Conservation (phyloP, 75 land plant genomes). For the Chamaecyparis obtusa region DNA sequence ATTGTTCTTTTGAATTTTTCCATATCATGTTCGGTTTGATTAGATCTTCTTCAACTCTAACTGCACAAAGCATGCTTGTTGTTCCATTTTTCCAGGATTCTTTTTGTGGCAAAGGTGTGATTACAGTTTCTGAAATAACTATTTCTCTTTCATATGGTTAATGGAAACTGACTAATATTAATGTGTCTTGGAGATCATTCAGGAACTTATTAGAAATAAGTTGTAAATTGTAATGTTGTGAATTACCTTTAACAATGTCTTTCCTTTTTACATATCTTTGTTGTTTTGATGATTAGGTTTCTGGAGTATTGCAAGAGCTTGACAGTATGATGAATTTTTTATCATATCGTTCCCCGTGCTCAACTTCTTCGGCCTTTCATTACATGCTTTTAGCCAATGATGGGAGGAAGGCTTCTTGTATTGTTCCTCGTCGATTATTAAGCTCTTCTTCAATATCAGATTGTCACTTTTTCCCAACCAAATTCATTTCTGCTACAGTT, state of each 20-base stretch:
- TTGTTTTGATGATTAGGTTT: neutral
- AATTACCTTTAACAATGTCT: neutral
- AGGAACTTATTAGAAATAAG: neutral
- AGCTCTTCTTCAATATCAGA: neutral
- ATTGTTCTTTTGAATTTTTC: no score
- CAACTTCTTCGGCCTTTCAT: neutral
- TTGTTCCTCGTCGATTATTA: neutral
- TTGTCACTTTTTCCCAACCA: conserved; percentile 1
- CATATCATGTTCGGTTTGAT: no score
- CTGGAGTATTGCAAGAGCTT: neutral
- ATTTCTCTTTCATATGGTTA: neutral
- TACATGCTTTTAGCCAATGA: neutral
- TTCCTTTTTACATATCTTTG: neutral
- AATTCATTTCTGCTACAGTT: neutral
- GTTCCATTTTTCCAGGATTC: neutral
- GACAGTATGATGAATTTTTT: neutral
- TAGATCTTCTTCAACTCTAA: neutral
- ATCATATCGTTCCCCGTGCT: neutral
- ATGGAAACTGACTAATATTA: neutral
- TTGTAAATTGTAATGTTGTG: neutral
- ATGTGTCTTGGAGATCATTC: neutral
- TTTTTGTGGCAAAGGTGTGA: neutral
- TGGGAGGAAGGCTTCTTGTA: neutral
- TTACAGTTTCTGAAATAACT: neutral
- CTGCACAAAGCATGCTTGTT: neutral